Evolutionary conservation across 495 filamentous ascomycete genomes (phyloP), one percentile per base, ranked within the genome.

Genomic region (Venustampulla echinocandica): DNA sequence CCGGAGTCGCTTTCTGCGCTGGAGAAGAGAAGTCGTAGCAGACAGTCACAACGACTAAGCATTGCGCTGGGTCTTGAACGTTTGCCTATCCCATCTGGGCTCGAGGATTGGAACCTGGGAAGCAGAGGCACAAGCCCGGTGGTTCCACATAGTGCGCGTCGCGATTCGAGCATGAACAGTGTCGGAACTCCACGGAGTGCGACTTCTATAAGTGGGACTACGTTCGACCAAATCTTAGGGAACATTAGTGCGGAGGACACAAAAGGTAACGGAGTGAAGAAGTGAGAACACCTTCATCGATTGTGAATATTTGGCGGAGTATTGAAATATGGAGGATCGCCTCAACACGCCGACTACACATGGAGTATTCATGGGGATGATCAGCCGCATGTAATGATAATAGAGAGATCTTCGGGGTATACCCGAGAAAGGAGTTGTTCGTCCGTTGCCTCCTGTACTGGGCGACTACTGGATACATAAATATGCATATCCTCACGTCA

Each of bases 161-260:
- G n/a, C n/a, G n/a, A n/a, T n/a, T n/a, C n/a, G 33, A 15, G 4
- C n/a, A 35, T 14, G 5, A 4, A 14, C 33, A 35, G 13, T 4
- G 37, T 23, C 22, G 21, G 9, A 19, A 44, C 14, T 44, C 48
- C 27, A 34, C 9, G 22, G 19, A 39, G 20, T 30, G 15, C 45
- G 2, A 17, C 30, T 4, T 24, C 15, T 17, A 39, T 18, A 10
- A 64, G 59, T 4, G 67, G 59, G 9, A 76, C 71, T 56, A 82
- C 77, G n/a, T 82, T 82, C 63, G 78, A 82, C 59, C 75, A 77
- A 44, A 82, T 82, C 43, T 55, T 82, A n/a, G 72, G 70, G 40
- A 66, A 65, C n/a, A 70, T 72, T 60, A 63, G 65, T 33, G 53
- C 59, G 30, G 61, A 64, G 49, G 59, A 58, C 40, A 67, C 66